Percentiles rank a stretch among this genome's conserved stretches.
phyloP scores from a whole-genome alignment of 148 eudicot species.

The Persicaria tinctoria region DNA sequence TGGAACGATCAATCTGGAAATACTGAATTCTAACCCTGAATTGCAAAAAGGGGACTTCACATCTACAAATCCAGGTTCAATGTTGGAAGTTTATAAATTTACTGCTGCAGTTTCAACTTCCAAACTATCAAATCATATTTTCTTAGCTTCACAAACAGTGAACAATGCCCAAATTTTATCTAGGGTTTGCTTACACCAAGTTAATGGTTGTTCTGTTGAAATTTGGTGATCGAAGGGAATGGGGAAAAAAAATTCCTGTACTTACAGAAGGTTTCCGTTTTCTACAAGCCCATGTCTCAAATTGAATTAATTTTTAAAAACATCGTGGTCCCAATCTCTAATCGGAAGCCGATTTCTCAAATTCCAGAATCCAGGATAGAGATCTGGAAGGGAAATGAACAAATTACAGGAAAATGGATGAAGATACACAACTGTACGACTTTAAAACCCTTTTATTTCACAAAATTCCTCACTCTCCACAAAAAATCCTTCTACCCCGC shows the following conservation, averaged over 20 bases:
- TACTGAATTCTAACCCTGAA: not conserved
- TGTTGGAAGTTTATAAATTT: not conserved
- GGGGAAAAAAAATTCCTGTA: not conserved
- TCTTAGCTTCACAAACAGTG: not conserved
- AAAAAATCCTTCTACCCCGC: not conserved
- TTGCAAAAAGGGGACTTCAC: not conserved
- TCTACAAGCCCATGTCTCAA: not conserved
- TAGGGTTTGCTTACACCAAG: too few species aligned
- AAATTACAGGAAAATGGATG: constrained; percentile 3
- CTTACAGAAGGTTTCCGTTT: not conserved
- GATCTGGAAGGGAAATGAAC: not conserved
- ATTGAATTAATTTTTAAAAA: not conserved
- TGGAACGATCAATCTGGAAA: not conserved
- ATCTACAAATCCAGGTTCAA: not conserved
- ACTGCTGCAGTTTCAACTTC: not conserved
- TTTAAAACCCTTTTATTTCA: not conserved
- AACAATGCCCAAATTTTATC: too few species aligned
- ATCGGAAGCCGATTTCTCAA: not conserved
- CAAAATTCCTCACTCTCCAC: not conserved
- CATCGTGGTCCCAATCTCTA: not conserved
- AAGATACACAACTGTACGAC: not conserved
- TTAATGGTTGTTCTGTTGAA: too few species aligned
- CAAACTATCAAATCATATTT: not conserved
- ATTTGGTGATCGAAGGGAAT: too few species aligned
- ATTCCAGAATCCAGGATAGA: not conserved